Evolutionary conservation across 1,139 yeast genomes (phyloP).

Genomic region (Taphrina populina): DNA sequence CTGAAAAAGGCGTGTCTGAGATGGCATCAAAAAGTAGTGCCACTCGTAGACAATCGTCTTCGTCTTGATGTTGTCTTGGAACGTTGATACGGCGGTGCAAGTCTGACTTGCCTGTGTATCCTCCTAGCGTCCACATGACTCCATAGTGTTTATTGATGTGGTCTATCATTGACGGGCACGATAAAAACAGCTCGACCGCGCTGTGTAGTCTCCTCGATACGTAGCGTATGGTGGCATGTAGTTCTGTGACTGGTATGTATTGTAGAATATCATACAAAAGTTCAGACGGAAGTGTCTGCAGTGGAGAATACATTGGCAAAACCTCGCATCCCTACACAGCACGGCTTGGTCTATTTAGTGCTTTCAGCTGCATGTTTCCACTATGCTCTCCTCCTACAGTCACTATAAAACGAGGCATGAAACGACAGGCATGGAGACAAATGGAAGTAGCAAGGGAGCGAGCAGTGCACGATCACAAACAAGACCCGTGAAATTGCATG

Average conservation of each 20-base stretch:
- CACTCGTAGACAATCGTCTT: neutral
- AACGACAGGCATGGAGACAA: too few relatives aligned
- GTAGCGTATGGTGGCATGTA: neutral
- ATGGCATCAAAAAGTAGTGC: constrained; percentile 11
- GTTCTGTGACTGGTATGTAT: constrained; percentile 1
- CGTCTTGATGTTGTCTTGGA: neutral
- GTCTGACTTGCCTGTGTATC: neutral
- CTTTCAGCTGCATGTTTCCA: too few relatives aligned
- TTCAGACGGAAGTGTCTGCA: constrained; percentile 2
- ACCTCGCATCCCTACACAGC: too few relatives aligned
- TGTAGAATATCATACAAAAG: neutral
- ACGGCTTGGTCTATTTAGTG: too few relatives aligned
- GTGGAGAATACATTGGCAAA: neutral
- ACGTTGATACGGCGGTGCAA: neutral
- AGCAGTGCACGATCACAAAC: too few relatives aligned
- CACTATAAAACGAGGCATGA: too few relatives aligned
- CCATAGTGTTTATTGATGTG: constrained; percentile 6
- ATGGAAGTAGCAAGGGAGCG: too few relatives aligned
- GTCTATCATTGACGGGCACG: neutral
- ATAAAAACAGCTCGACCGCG: constrained; percentile 3
- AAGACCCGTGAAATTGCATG: too few relatives aligned
- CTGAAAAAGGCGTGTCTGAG: constrained; percentile 4
- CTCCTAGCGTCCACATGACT: constrained; percentile 19
- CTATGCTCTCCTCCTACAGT: too few relatives aligned
- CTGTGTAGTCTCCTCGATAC: neutral